A percentile compares a stretch with the other conserved stretches of the same genome.
Conservation (phyloP, 495 filamentous ascomycete genomes). For the Penicillium paxilli region DNA sequence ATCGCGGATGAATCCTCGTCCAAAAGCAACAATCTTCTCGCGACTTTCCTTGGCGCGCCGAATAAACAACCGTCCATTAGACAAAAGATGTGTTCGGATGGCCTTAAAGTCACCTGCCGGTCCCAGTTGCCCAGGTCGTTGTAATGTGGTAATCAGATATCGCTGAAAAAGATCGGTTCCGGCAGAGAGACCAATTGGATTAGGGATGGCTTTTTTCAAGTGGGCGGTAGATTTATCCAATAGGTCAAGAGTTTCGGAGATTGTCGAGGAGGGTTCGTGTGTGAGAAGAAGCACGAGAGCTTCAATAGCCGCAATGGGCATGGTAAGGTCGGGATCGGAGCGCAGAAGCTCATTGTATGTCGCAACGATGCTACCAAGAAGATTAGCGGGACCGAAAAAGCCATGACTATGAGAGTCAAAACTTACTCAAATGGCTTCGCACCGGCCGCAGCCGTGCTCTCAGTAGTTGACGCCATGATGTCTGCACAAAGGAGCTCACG, state of each 20-base stretch:
- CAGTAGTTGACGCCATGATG: slow-evolving; percentile 38
- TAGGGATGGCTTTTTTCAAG: slow-evolving; percentile 73
- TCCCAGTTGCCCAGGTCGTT: slow-evolving; percentile 52
- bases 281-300: slow-evolving; percentile 82
- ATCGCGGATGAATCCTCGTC: slow-evolving; percentile 73
- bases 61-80: slow-evolving; percentile 82
- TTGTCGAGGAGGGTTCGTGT: slow-evolving; percentile 73
- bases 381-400: slow-evolving; percentile 14
- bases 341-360: slow-evolving; percentile 60
- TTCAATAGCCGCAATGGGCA: slow-evolving; percentile 95
- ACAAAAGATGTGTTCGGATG: slow-evolving; percentile 77
- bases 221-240: slow-evolving; percentile 71
- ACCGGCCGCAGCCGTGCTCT: slow-evolving; percentile 22
- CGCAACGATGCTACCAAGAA: slow-evolving; percentile 50
- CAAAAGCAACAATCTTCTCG: slow-evolving; percentile 76
- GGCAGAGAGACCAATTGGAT: slow-evolving; percentile 85
- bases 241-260: slow-evolving; percentile 88
- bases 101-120: slow-evolving; percentile 72
- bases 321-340: slow-evolving; percentile 80
- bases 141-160: slow-evolving; percentile 76
- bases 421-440: slow-evolving; percentile 47
- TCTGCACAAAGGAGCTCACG: not conserved
- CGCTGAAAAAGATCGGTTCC: slow-evolving; percentile 95
- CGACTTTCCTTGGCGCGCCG: slow-evolving; percentile 81
- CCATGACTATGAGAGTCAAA: not conserved